Evolutionary conservation across 1,139 yeast species (phyloP).

Genomic region (Zhuliangozyma parablackwelliae): DNA sequence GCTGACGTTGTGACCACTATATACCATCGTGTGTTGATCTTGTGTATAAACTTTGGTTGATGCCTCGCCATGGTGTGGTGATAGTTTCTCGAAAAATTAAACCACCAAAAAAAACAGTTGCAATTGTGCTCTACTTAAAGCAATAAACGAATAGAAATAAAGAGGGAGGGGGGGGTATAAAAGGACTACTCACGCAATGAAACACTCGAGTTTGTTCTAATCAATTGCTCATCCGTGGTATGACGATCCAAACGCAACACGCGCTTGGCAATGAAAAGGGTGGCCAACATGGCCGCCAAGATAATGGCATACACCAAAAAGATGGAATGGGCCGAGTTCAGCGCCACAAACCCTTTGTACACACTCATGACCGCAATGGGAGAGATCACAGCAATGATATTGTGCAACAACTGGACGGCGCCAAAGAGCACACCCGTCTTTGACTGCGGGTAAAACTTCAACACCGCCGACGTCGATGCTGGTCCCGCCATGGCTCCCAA

Average conservation of each 20-base stretch:
- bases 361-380: constrained; percentile 26
- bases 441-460: constrained; percentile 37
- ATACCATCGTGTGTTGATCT: constrained; percentile 20
- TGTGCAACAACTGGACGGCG: constrained; percentile 31
- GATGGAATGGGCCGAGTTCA: constrained; percentile 7
- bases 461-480: constrained; percentile 27
- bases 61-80: no score
- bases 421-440: constrained; percentile 39
- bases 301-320: constrained; percentile 9
- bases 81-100: no score
- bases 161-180: no score
- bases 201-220: constrained; percentile 5
- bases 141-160: no score
- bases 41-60: constrained; percentile 15
- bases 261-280: neutral
- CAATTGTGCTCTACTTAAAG: no score
- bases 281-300: constrained; percentile 1
- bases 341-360: constrained; percentile 20
- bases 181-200: neutral
- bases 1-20: constrained; percentile 25
- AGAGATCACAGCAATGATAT: constrained; percentile 18
- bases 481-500: constrained; percentile 39
- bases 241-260: constrained; percentile 3
- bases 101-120: no score
- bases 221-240: constrained; percentile 2